Evolutionary conservation across 2,329 filamentous ascomycete species (phyloP), one percentile per base, ranked within the genome.

Genomic region (Didymella arachidicola): DNA sequence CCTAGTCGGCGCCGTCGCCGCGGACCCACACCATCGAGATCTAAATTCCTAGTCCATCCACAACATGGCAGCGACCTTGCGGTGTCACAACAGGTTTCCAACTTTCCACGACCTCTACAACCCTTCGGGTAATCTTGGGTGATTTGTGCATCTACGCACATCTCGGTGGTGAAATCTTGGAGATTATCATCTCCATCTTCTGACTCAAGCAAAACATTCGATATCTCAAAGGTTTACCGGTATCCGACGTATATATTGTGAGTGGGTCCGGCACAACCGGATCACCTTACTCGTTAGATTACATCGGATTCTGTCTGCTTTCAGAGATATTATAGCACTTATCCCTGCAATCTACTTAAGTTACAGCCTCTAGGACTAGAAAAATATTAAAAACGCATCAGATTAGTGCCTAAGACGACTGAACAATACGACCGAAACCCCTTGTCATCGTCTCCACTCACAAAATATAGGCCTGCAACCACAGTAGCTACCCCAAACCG

Each of bases 1-100:
- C 58, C 51, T 41, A 50, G 41, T 57, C 57, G 38, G 51, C 52
- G 54, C 52, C 53, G 54, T 52, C 55, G 52, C 41, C 25, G 34
- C 34, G 26, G 61, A 48, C 52, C 63, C 61, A 61, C 56, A 14
- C 7, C 7, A 63, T 60, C 54, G 58, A 62, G 48, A 57, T 52
- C 25, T 26, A 19, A 38, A 29, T 26, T 32, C 45, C 34, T 32
- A 44, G 47, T 57, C 43, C 26, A 47, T 45, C 36, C 22, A 26
- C 18, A 44, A 34, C 22, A 41, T 27, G 25, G 30, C 29, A 18
- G 26, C 41, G 32, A 54, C 36, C 50, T 46, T 46, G 49, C 45
- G 34, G 56, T 59, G 45, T 36, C 50, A 59, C 50, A 41, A 51
- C 56, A 59, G 53, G 38, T 25, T 25, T 41, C 19, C 19, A 41